Base-by-base conservation (phyloP, 768 basidiomycete genomes). In the Vishniacozyma victoriae region DNA sequence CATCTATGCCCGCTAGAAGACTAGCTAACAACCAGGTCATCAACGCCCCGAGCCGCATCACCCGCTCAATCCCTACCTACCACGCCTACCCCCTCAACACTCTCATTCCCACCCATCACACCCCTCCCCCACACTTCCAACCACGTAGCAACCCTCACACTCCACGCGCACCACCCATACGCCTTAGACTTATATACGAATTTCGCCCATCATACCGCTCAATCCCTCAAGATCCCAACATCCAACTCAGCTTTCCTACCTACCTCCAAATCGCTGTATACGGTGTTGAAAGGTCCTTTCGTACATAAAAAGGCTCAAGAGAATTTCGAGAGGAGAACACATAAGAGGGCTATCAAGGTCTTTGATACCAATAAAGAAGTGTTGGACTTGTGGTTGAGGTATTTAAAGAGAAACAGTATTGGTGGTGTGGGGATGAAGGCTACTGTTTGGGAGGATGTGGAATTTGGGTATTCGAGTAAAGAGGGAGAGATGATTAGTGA, bases 251-350 rank as follows among this genome's bases (percentile, higher is more conserved):
- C 59, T 7, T 44, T 38, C 16, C 48, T 67, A 11, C 61, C 61
- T 11, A 54, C 41, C 2, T 76, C 83, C 55, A 84, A 86, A 37
- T 76, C 78, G 4, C 74, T 95, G 9, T 88, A 87, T 83, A 95
- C 93, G 0, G 91, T 95, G 15, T 77, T 79, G 7, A 80, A 84
- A 27, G 79, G 81, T 3, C 92, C 93, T 9, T 97, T 97, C 67
- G 83, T 80, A 4, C 85, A 92, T 71, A 97, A 97, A 67, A 95
- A 93, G 73, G 76, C 79, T 15, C 91, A 96, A 72, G 91, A 97
- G 76, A 97, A 96, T 73, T 97, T 93, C 69, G 85, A 90, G 69
- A 76, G 87, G 22, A 79, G 76, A 60, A 82, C 84, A 44, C 86
- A 92, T 66, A 87, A 86, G 64, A 80, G 92, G 11, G 79, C 79